phyloP scores from a whole-genome alignment of 176 grass and related monocot genomes.

The Musa itinerans region DNA sequence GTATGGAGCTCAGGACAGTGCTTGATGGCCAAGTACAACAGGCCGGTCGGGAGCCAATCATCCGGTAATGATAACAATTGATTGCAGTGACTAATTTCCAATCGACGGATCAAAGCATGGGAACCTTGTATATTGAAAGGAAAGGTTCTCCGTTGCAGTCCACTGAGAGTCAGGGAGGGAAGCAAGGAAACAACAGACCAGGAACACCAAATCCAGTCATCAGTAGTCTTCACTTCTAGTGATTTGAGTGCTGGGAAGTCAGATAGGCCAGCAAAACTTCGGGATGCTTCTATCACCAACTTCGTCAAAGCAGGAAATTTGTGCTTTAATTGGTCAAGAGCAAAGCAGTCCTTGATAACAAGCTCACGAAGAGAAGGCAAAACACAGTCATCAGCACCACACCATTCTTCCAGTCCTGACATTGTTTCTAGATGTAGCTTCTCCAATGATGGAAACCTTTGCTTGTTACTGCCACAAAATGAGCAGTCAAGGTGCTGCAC shows the following conservation, averaged over 20 bases:
- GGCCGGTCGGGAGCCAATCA: conserved; percentile 23
- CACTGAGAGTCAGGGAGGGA: conserved; percentile 22
- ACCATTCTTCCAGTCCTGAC: conserved; percentile 18
- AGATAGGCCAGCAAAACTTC: neutral
- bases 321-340: conserved; percentile 23
- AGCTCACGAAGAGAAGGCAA: conserved; percentile 28
- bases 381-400: neutral
- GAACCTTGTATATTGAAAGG: neutral
- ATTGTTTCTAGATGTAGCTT: conserved; percentile 38
- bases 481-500: conserved; percentile 3
- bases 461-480: conserved; percentile 19
- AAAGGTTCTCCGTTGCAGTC: conserved; percentile 4
- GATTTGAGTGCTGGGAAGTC: conserved; percentile 28
- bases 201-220: conserved; percentile 37
- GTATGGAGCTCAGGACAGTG: conserved; percentile 24
- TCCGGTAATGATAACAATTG: conserved; percentile 21
- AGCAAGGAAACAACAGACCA: conserved; percentile 20
- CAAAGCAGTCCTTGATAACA: conserved; percentile 28
- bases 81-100: conserved; percentile 34
- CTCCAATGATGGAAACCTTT: conserved; percentile 20
- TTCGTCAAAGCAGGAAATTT: conserved; percentile 29
- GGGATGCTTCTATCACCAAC: conserved; percentile 25
- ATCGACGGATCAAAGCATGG: conserved; percentile 11
- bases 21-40: conserved; percentile 14
- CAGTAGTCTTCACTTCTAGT: conserved; percentile 14